Conservation (phyloP, 2,329 filamentous ascomycete species). For the Neofusicoccum sp. region DNA sequence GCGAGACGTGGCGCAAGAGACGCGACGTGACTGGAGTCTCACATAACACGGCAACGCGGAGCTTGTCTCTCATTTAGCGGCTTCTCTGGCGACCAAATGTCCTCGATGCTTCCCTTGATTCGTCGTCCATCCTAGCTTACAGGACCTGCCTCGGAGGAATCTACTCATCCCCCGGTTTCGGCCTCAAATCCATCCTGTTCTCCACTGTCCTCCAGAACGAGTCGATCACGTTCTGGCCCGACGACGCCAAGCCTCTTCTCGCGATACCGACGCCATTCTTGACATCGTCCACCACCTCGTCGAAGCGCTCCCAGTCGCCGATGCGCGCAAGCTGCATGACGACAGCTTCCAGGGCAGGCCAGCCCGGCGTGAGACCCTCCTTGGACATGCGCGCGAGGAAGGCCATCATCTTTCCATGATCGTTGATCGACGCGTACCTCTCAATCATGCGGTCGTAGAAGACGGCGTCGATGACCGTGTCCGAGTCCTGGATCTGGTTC, state of each 20-base stretch:
- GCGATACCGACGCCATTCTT: not conserved
- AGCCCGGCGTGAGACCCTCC: slow-evolving; percentile 43
- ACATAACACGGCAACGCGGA: not conserved
- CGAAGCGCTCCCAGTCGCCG: slow-evolving; percentile 27
- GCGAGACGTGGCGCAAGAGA: not conserved
- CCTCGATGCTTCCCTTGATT: not conserved
- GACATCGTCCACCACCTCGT: slow-evolving; percentile 1
- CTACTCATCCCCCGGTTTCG: not conserved
- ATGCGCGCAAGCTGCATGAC: slow-evolving; percentile 38
- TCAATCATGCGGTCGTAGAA: slow-evolving; percentile 71
- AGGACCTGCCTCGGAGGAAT: not conserved
- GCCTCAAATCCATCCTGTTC: not conserved
- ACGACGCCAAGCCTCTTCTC: not conserved
- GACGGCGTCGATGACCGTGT: slow-evolving; percentile 49
- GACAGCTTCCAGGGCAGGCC: slow-evolving; percentile 39
- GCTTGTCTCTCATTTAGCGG: not conserved
- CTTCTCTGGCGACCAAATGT: not conserved
- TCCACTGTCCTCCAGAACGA: slow-evolving; percentile 3
- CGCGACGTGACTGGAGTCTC: not conserved
- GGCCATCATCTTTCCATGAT: slow-evolving; percentile 46
- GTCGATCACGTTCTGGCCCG: not conserved
- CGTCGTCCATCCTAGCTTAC: not conserved
- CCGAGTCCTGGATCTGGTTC: slow-evolving; percentile 37
- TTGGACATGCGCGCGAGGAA: slow-evolving; percentile 41
- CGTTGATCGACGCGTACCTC: slow-evolving; percentile 59